Percentiles rank a stretch among this genome's conserved stretches.
These are phyloP conservation scores for Coniochaeta prunicola DNA, from an alignment of 2,329 filamentous ascomycete species.

Conservation along the genomic window DNA sequence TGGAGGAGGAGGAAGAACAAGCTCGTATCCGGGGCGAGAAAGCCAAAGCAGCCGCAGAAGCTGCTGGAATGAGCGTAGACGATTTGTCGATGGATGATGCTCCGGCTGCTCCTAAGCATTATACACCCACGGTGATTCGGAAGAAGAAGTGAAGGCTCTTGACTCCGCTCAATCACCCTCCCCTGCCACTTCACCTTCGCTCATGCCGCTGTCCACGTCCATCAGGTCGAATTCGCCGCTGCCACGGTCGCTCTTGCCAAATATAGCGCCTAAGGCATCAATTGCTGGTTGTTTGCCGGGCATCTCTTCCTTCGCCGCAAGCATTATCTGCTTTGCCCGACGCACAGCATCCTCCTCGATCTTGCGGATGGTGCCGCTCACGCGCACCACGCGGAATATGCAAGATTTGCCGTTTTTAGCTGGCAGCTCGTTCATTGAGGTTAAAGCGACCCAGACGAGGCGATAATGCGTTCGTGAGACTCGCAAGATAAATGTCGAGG, in stretches of 20 bases:
- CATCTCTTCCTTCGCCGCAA: conserved; percentile 52
- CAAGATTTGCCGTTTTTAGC: conserved; percentile 55
- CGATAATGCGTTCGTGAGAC: conserved; percentile 77
- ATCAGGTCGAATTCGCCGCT: conserved; percentile 28
- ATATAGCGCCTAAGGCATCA: conserved; percentile 19
- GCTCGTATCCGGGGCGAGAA: conserved; percentile 40
- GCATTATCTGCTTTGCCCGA: conserved; percentile 64
- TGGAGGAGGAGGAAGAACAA: conserved; percentile 68
- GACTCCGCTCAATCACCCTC: conserved; percentile 34
- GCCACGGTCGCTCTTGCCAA: conserved; percentile 17
- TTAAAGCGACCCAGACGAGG: conserved; percentile 83
- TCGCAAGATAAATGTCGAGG: conserved; percentile 85
- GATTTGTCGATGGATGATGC: conserved; percentile 30
- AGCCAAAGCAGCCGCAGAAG: conserved; percentile 23
- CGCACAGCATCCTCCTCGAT: conserved; percentile 84
- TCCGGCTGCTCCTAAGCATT: conserved; percentile 31
- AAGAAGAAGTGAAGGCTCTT: conserved; percentile 43
- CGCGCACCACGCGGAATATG: conserved; percentile 75
- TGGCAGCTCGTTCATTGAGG: conserved; percentile 67
- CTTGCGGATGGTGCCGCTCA: conserved; percentile 90
- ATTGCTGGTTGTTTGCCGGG: conserved; percentile 23
- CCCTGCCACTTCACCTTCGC: conserved; percentile 38
- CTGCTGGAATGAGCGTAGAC: conserved; percentile 36
- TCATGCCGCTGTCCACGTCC: conserved; percentile 33
- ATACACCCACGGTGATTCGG: conserved; percentile 62